Evolutionary conservation across 2,329 filamentous ascomycete species (phyloP).

Genomic region (Ascochyta viciae-villosae): DNA sequence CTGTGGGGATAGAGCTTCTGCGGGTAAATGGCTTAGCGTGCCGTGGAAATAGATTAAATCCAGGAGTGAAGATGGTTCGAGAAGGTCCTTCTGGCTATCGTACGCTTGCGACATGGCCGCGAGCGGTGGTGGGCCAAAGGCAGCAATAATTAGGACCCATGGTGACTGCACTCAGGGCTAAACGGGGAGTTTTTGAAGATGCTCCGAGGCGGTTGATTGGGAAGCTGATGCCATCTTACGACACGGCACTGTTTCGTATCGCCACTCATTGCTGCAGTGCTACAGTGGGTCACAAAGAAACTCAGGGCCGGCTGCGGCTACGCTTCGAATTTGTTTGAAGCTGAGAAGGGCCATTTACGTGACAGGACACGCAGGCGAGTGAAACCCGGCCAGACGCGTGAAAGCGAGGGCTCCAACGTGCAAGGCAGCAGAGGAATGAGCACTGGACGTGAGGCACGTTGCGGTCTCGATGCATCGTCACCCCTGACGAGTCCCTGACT

Average conservation of each 20-base stretch:
- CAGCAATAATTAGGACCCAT: conserved; percentile 25
- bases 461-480: conserved; percentile 19
- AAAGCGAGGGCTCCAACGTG: conserved; percentile 12
- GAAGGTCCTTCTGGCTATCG: conserved; percentile 22
- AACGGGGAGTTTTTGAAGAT: conserved; percentile 22
- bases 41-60: conserved; percentile 42
- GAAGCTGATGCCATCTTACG: conserved; percentile 39
- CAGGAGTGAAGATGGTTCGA: conserved; percentile 45
- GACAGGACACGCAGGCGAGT: conserved; percentile 5
- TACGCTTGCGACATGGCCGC: conserved; percentile 9
- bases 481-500: conserved; percentile 26
- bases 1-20: conserved; percentile 40
- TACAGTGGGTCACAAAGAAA: conserved; percentile 31
- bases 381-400: conserved; percentile 9
- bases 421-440: conserved; percentile 15
- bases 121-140: conserved; percentile 26
- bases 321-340: conserved; percentile 19
- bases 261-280: conserved; percentile 35
- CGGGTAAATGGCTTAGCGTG: conserved; percentile 25
- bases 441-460: conserved; percentile 22
- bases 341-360: conserved; percentile 11
- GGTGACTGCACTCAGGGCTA: conserved; percentile 24
- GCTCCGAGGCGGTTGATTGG: conserved; percentile 28
- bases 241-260: conserved; percentile 40
- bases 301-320: conserved; percentile 16